phyloP scores from a whole-genome alignment of 257 asterid species.

The Ajuga chamaepitys region DNA sequence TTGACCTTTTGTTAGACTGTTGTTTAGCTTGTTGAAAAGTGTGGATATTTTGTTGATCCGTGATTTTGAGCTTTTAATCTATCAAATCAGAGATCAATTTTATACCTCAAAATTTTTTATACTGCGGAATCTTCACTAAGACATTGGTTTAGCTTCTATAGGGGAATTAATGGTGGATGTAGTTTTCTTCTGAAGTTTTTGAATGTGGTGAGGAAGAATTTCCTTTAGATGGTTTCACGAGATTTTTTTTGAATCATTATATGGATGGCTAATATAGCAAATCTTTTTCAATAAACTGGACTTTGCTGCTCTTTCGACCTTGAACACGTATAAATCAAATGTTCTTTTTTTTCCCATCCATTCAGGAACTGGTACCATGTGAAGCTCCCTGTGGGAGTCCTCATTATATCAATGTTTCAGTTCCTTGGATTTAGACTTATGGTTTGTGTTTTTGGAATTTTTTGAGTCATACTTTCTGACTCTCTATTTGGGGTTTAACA shows the following conservation, averaged over 20 bases:
- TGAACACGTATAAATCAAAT: not conserved
- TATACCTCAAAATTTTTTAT: not conserved
- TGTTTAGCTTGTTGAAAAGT: constrained; percentile 9
- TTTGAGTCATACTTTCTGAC: not conserved
- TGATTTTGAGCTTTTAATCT: not conserved
- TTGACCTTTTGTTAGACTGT: not conserved
- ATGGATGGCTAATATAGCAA: not conserved
- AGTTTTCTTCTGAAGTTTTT: not conserved
- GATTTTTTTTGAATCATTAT: not conserved
- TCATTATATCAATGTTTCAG: not conserved
- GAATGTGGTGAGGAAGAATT: not conserved
- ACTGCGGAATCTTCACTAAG: not conserved
- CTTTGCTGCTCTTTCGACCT: not conserved
- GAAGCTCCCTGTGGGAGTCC: no score
- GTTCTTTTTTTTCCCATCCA: not conserved
- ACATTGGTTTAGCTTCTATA: not conserved
- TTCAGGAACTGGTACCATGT: not conserved
- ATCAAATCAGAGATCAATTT: not conserved
- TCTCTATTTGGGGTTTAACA: no score
- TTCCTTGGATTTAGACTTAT: not conserved
- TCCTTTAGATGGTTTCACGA: not conserved
- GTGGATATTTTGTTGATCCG: constrained; percentile 9
- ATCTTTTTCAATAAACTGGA: not conserved
- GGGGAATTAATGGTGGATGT: not conserved
- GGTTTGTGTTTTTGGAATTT: not conserved